phyloP scores from a whole-genome alignment of 192 early-diverging fungal species.

The Thamnidium elegans region DNA sequence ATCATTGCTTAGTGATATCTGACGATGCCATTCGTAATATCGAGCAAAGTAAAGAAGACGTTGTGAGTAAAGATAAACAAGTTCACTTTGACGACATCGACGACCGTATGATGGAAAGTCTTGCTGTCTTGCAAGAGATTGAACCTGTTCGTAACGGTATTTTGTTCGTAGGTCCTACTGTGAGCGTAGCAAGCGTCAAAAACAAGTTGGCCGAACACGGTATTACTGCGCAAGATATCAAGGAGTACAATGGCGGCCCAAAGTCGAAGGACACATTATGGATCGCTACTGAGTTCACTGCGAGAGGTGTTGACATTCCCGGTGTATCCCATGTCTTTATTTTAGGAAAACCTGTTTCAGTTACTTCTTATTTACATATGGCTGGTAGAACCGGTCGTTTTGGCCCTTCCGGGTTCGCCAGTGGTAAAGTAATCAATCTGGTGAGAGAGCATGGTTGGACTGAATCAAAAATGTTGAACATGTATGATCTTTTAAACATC shows the following conservation, averaged over 20 bases:
- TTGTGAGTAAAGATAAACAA: not conserved
- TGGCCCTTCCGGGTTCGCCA: slow-evolving; percentile 48
- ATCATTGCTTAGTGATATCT: slow-evolving; percentile 51
- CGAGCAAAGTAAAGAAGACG: not conserved
- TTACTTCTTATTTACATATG: slow-evolving; percentile 81
- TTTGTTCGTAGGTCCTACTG: slow-evolving; percentile 43
- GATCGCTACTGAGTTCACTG: slow-evolving; percentile 70
- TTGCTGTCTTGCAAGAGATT: slow-evolving; percentile 41
- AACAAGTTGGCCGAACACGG: slow-evolving; percentile 33
- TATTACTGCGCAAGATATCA: slow-evolving; percentile 36
- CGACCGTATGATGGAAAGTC: slow-evolving; percentile 48
- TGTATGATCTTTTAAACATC: slow-evolving; percentile 41
- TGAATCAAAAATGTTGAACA: slow-evolving; percentile 39
- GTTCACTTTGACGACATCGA: slow-evolving; percentile 37
- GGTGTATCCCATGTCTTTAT: slow-evolving; percentile 79
- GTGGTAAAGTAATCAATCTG: slow-evolving; percentile 46
- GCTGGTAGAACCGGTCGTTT: slow-evolving; percentile 82
- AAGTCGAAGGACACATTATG: slow-evolving; percentile 4
- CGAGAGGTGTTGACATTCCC: slow-evolving; percentile 84
- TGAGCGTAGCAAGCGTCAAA: slow-evolving; percentile 34
- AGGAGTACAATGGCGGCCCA: slow-evolving; percentile 16
- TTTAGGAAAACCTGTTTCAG: slow-evolving; percentile 67
- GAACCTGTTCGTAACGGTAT: slow-evolving; percentile 45
- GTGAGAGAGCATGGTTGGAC: slow-evolving; percentile 40
- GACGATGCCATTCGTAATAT: slow-evolving; percentile 46